Base-by-base conservation (phyloP, 495 filamentous ascomycete species). In the Sporormia fimetaria region DNA sequence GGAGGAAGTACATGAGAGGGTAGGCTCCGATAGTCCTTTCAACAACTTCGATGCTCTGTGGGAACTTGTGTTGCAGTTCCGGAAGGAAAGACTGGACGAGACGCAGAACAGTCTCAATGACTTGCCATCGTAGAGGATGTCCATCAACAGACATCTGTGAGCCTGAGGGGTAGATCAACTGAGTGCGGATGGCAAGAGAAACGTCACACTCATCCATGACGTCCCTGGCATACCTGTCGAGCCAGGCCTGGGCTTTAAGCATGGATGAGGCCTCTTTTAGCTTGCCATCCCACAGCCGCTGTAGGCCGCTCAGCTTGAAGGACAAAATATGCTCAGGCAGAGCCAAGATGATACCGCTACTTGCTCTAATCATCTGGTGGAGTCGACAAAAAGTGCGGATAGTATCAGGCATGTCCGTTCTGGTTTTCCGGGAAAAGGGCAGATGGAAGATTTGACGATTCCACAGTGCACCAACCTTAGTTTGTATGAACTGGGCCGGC, bases 141-240 rank as follows among this genome's bases (percentile, higher is more conserved):
- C 69, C 67, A 49, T 73, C 69, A 0, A 74, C 60, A 2, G 59
- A 47, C 48, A 60, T 59, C 31, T 71, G 66, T 1, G 63, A 49
- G 0, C 70, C 70, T 3, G 61, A 63, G 0, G 70, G 71, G 31
- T 73, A 73, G 3, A 65, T 64, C 33, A 65, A 28, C 24, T 65
- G 57, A 2, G 57, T 35, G 21, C 61, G 61, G 0, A 67, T 60
- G 0, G 68, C 61, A 6, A 77, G 46, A 0, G 67, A 71, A 21
- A 64, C 65, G 38, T 78, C 74, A 5, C 63, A 71, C 40, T 78
- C 74, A 47, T 76, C 74, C 0, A 78, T 50, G 1, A 78, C 56
- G 52, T 78, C 74, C 7, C 71, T 63, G 17, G 22, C 57, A 65
- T 20, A 42, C 44, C 0, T 41, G 12, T 16, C 62, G 55, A 77